Evolutionary conservation across 306 rosid species (phyloP).

Genomic region (Cyamopsis tetragonoloba): DNA sequence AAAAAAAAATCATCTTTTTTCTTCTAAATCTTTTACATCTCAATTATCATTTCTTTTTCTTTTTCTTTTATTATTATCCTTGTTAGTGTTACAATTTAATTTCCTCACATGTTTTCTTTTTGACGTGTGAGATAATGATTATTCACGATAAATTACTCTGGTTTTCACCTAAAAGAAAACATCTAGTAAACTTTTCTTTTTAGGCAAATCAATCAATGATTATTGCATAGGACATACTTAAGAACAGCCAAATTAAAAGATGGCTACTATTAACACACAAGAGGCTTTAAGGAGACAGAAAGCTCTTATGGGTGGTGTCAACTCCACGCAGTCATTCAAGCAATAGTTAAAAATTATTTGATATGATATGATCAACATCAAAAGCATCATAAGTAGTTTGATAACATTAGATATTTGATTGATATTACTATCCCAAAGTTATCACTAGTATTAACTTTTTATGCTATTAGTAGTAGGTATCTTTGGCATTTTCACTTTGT

Average conservation of each 20-base stretch:
- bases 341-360: conserved; percentile 28
- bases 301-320: conserved; percentile 18
- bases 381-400: conserved; percentile 13
- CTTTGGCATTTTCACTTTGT: conserved; percentile 4
- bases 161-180: not conserved
- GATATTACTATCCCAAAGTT: conserved; percentile 20
- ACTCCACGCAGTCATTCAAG: conserved; percentile 25
- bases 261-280: not conserved
- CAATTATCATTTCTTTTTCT: too few relatives aligned
- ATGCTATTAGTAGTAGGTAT: conserved; percentile 9
- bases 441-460: conserved; percentile 14
- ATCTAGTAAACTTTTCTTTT: not conserved
- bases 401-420: conserved; percentile 4
- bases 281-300: conserved; percentile 34
- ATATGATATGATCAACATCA: conserved; percentile 14
- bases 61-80: too few relatives aligned
- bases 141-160: not conserved
- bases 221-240: not conserved
- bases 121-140: too few relatives aligned
- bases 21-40: too few relatives aligned
- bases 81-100: too few relatives aligned
- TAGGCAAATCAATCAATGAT: conserved; percentile 25
- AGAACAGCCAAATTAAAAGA: conserved; percentile 30
- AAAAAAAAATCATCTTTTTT: too few relatives aligned
- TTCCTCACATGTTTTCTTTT: too few relatives aligned